Conservation (phyloP, 129 eudicot genomes). For the Flaveria robusta region DNA sequence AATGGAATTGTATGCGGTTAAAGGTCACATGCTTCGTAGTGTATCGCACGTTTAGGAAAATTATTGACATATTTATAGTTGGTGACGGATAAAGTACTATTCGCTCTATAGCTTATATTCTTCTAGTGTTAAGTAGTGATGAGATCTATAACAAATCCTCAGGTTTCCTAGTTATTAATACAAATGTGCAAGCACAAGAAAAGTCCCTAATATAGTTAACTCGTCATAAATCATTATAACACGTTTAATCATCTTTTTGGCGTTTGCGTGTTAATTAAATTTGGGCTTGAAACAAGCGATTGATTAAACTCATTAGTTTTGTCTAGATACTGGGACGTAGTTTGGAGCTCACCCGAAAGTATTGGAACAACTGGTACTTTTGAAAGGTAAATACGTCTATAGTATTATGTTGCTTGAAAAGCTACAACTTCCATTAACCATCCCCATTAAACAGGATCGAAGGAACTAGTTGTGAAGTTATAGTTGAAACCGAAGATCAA, state of each 20-base stretch:
- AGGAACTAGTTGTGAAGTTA: constrained; percentile 60
- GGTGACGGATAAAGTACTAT: neutral
- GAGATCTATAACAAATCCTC: constrained; percentile 1
- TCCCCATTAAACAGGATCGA: constrained; percentile 44
- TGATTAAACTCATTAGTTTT: neutral
- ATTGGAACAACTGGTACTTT: constrained; percentile 33
- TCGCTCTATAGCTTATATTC: neutral
- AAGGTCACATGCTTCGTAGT: too few species aligned
- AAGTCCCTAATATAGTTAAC: neutral
- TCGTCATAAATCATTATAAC: neutral
- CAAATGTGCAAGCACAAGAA: neutral
- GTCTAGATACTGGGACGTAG: constrained; percentile 39
- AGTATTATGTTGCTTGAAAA: neutral
- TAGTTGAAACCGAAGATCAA: constrained; percentile 62
- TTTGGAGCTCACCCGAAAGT: constrained; percentile 35
- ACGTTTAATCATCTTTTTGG: neutral
- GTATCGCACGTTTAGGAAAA: too few species aligned
- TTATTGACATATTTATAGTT: neutral
- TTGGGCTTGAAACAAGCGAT: neutral
- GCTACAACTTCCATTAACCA: neutral
- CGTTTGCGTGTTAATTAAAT: neutral
- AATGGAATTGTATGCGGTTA: too few species aligned
- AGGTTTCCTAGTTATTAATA: neutral
- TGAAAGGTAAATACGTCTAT: constrained; percentile 6
- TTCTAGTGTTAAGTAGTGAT: neutral